These are phyloP conservation scores for Fraxinus quadrangulata DNA, from an alignment of 257 asterid genomes.

Conservation along the genomic window DNA sequence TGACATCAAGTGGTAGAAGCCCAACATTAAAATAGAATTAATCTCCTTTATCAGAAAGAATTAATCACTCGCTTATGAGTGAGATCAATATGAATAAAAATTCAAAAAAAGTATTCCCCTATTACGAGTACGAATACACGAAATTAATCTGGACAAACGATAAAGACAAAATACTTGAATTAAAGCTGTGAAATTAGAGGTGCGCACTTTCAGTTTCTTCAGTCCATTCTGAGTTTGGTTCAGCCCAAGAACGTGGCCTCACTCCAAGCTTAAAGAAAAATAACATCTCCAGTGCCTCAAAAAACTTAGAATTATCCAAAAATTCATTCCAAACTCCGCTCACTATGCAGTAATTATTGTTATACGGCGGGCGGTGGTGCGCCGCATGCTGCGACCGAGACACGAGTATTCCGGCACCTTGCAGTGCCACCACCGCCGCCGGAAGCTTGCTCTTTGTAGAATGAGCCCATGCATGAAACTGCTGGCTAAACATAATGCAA, in stretches of 20 bases:
- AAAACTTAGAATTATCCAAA: constrained; percentile 50
- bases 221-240: constrained; percentile 36
- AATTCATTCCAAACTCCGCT: constrained; percentile 73
- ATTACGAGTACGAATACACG: background rate
- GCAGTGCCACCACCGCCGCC: constrained; percentile 60
- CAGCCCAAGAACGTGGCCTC: constrained; percentile 73
- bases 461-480: constrained; percentile 85
- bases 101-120: too few species aligned
- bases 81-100: too few species aligned
- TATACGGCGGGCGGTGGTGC: constrained; percentile 80
- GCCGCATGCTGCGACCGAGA: constrained; percentile 65
- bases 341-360: constrained; percentile 81
- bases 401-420: constrained; percentile 68
- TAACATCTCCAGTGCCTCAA: constrained; percentile 67
- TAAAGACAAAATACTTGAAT: background rate
- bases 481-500: constrained; percentile 68
- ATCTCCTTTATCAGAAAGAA: too few species aligned
- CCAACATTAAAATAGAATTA: too few species aligned
- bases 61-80: too few species aligned
- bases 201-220: background rate
- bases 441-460: constrained; percentile 72
- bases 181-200: background rate
- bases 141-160: background rate
- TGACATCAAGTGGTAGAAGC: too few species aligned
- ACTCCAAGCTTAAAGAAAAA: constrained; percentile 66